Evolutionary conservation across 768 basidiomycete genomes (phyloP).

Genomic region (Suillus subaureus): DNA sequence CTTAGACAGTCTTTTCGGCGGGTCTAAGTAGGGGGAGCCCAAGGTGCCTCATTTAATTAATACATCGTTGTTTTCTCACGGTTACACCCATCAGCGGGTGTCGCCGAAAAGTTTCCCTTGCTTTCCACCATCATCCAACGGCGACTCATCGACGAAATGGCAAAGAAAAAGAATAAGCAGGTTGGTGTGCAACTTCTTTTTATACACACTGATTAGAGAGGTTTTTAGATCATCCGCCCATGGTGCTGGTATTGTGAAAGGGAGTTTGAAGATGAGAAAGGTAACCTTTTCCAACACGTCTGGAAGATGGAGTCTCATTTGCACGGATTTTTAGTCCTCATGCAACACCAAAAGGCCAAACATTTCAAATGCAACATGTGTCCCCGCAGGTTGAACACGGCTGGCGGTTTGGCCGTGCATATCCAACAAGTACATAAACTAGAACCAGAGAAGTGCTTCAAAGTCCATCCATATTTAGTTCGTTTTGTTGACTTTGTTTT

Average conservation of each 20-base stretch:
- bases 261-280: constrained; percentile 99
- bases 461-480: not conserved
- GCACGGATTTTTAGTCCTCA: constrained; percentile 66
- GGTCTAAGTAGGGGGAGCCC: not conserved
- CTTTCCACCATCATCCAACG: constrained; percentile 16
- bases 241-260: constrained; percentile 99
- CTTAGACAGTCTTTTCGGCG: too few species aligned
- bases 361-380: constrained; percentile 99
- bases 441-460: constrained; percentile 75
- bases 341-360: constrained; percentile 99
- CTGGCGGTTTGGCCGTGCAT: constrained; percentile 96
- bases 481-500: constrained; percentile 3
- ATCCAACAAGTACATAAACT: constrained; percentile 99
- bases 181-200: constrained; percentile 22
- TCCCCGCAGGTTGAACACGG: constrained; percentile 93
- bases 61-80: constrained; percentile 20
- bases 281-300: constrained; percentile 42
- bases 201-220: constrained; percentile 9
- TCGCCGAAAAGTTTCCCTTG: constrained; percentile 16
- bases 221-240: constrained; percentile 70
- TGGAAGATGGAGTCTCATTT: not conserved
- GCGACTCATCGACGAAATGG: constrained; percentile 35
- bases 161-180: constrained; percentile 60
- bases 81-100: not conserved
- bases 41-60: not conserved